These are phyloP conservation scores for Polytolypa hystricis DNA, from an alignment of 2,329 filamentous ascomycete species.

Conservation along the genomic window DNA sequence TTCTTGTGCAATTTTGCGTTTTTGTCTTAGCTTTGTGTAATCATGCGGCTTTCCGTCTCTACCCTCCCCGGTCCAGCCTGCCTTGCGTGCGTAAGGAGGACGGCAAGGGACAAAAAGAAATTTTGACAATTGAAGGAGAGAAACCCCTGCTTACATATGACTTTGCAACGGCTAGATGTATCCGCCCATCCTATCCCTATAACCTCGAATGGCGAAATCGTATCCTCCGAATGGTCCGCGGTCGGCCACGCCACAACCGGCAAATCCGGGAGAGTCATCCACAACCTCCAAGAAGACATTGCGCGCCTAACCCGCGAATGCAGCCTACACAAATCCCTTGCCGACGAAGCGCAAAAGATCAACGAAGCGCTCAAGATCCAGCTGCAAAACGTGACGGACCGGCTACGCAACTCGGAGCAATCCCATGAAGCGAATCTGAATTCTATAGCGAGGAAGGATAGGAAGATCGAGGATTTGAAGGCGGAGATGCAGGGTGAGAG, in stretches of 20 bases:
- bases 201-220: constrained; percentile 19
- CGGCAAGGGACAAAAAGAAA: too few species aligned
- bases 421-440: constrained; percentile 37
- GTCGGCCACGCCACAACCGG: constrained; percentile 39
- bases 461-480: constrained; percentile 37
- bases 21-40: too few species aligned
- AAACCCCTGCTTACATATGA: too few species aligned
- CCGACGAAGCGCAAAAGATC: constrained; percentile 36
- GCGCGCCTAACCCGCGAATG: constrained; percentile 38
- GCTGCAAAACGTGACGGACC: constrained; percentile 34
- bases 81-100: too few species aligned
- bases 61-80: too few species aligned
- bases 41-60: too few species aligned
- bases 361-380: constrained; percentile 37
- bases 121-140: too few species aligned
- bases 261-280: constrained; percentile 41
- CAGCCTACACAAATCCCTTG: constrained; percentile 32
- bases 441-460: constrained; percentile 37
- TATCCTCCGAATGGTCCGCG: constrained; percentile 36
- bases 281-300: constrained; percentile 40
- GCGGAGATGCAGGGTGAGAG: constrained; percentile 33
- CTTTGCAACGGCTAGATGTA: constrained; percentile 1
- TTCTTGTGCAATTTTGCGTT: too few species aligned
- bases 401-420: constrained; percentile 35
- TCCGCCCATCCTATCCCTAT: constrained; percentile 15